Evolutionary conservation across 1,284 basidiomycete species (phyloP).

Genomic region (Apiotrichum montevideense): DNA sequence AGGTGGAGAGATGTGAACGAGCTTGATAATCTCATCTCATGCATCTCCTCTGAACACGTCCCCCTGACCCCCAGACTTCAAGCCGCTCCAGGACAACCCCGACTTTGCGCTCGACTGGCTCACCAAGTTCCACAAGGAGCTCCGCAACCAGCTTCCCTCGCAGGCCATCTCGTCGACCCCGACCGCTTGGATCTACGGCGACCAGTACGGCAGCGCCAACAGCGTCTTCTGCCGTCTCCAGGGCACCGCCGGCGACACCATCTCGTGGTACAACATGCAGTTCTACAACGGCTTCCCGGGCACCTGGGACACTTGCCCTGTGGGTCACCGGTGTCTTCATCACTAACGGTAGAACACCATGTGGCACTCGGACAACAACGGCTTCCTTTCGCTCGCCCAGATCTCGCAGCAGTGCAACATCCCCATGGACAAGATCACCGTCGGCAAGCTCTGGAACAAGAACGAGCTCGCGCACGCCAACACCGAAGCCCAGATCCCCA

Average conservation of each 20-base stretch:
- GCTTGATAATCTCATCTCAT: too few species aligned
- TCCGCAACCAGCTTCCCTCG: slow-evolving; percentile 33
- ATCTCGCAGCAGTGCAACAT: slow-evolving; percentile 14
- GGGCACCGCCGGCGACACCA: slow-evolving; percentile 26
- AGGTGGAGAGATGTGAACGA: too few species aligned
- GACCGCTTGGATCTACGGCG: slow-evolving; percentile 25
- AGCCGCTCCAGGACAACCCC: slow-evolving; percentile 6
- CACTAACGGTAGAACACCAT: slow-evolving; percentile 1
- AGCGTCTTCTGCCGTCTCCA: slow-evolving; percentile 39
- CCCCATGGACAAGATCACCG: slow-evolving; percentile 10
- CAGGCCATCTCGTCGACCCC: slow-evolving; percentile 38
- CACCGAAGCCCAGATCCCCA: slow-evolving; percentile 8
- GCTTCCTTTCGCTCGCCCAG: slow-evolving; percentile 13
- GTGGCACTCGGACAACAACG: slow-evolving; percentile 8
- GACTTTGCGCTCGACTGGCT: slow-evolving; percentile 16
- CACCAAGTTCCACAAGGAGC: slow-evolving; percentile 37
- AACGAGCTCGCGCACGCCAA: slow-evolving; percentile 8
- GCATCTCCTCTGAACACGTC: too few species aligned
- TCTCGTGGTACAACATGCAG: slow-evolving; percentile 41
- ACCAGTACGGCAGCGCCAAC: slow-evolving; percentile 7
- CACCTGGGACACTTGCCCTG: slow-evolving; percentile 20
- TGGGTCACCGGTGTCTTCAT: not conserved
- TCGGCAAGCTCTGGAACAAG: slow-evolving; percentile 15
- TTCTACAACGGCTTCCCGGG: slow-evolving; percentile 40
- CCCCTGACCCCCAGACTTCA: slow-evolving; percentile 5